These are phyloP conservation scores for Chloranthus sessilifolius DNA, from an alignment of 164 flowering plant species.

Conservation along the genomic window DNA sequence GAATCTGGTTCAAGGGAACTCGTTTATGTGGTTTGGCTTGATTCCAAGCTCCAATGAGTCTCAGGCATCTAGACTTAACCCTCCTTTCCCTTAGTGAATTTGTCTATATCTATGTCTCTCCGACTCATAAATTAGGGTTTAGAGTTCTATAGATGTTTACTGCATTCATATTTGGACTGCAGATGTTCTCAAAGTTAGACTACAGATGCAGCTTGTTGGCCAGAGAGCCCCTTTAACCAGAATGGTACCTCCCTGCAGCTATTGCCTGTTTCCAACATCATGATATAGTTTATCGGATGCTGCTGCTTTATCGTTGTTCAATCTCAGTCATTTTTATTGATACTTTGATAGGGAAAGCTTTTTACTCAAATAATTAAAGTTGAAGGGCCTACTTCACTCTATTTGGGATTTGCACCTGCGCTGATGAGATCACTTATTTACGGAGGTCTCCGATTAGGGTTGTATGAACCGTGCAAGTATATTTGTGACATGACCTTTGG, in stretches of 20 bases:
- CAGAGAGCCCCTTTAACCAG: constrained; percentile 83
- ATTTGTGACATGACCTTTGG: constrained; percentile 67
- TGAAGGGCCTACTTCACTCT: constrained; percentile 77
- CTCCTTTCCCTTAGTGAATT: not conserved
- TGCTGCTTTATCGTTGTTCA: constrained; percentile 3
- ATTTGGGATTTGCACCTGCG: constrained; percentile 82
- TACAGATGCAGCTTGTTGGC: constrained; percentile 97
- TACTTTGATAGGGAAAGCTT: constrained; percentile 49
- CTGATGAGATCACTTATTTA: constrained; percentile 76
- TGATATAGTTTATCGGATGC: constrained; percentile 6
- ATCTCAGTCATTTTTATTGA: constrained; percentile 3
- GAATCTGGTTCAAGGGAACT: too few species aligned
- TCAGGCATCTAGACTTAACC: not conserved
- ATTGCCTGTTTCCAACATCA: constrained; percentile 1
- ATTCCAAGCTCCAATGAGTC: not conserved
- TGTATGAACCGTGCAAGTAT: constrained; percentile 92
- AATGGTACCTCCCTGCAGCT: constrained; percentile 45
- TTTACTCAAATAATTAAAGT: constrained; percentile 49
- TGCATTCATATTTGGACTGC: constrained; percentile 25
- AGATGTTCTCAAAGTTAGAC: constrained; percentile 97
- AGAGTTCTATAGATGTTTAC: constrained; percentile 1
- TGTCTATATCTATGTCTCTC: too few species aligned
- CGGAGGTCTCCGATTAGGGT: constrained; percentile 89
- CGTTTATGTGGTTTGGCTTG: not conserved
- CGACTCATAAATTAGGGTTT: not conserved